Conservation (phyloP, 2,329 filamentous ascomycete species). For the Metarhizium sp. region DNA sequence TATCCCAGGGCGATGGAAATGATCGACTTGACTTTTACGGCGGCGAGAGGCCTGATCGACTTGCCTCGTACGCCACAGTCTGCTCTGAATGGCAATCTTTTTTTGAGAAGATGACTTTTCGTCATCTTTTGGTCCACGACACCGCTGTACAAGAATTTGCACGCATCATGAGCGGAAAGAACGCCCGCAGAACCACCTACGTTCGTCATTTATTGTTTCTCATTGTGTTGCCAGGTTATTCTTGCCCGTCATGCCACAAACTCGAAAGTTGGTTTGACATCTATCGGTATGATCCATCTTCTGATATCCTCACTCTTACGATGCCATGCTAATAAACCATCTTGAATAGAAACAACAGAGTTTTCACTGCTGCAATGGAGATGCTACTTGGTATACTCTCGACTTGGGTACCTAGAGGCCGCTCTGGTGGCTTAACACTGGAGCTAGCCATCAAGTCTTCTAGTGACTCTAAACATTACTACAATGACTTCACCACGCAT, state of each 20-base stretch:
- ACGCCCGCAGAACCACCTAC: background rate
- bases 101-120: conserved; percentile 6
- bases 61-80: conserved; percentile 3
- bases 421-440: conserved; percentile 4
- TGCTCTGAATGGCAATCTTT: conserved; percentile 4
- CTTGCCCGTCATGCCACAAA: conserved; percentile 5
- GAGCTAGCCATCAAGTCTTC: conserved; percentile 3
- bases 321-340: conserved; percentile 3
- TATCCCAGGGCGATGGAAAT: background rate
- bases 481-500: conserved; percentile 1
- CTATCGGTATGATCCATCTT: conserved; percentile 5
- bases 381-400: conserved; percentile 3
- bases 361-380: conserved; percentile 2
- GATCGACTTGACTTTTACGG: background rate
- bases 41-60: background rate
- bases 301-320: background rate
- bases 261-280: conserved; percentile 6
- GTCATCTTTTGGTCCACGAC: conserved; percentile 4
- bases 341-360: conserved; percentile 3
- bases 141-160: conserved; percentile 1
- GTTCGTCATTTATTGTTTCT: conserved; percentile 3
- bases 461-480: conserved; percentile 4
- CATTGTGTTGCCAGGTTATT: conserved; percentile 4
- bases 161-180: conserved; percentile 3
- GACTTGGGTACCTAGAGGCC: conserved; percentile 1